Evolutionary conservation across 805 yeast genomes (phyloP).

Genomic region (Myxozyma kluyveri): DNA sequence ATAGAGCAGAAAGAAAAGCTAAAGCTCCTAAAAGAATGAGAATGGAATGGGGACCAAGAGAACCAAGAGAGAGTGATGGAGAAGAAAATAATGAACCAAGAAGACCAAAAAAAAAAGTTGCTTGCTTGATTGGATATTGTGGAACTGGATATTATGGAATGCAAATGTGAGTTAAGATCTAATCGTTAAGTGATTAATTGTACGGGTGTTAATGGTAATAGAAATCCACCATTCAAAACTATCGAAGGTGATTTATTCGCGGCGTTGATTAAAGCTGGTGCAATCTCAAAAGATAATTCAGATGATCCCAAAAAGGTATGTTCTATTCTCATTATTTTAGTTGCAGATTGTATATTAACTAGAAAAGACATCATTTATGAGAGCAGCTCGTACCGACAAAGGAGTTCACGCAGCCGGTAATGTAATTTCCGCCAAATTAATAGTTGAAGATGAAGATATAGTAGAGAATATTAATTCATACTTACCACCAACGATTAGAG

Average conservation of each 20-base stretch:
- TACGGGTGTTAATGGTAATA: not conserved
- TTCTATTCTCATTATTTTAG: not conserved
- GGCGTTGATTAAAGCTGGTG: conserved; percentile 84
- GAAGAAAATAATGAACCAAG: conserved; percentile 32
- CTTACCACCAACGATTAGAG: conserved; percentile 81
- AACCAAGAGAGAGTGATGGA: conserved; percentile 2
- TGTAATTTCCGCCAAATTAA: conserved; percentile 77
- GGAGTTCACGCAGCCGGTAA: conserved; percentile 98
- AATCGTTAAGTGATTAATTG: not conserved
- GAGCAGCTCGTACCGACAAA: conserved; percentile 74
- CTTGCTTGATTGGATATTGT: conserved; percentile 87
- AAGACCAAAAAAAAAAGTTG: conserved; percentile 76
- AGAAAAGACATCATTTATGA: conserved; percentile 56
- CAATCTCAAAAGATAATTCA: conserved; percentile 80
- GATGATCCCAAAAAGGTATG: conserved; percentile 71
- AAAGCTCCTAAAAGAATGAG: conserved; percentile 3
- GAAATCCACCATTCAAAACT: conserved; percentile 79
- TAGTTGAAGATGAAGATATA: conserved; percentile 75
- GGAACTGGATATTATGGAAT: conserved; percentile 96
- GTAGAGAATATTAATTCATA: conserved; percentile 66
- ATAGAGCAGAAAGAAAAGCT: not conserved
- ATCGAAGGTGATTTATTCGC: conserved; percentile 85
- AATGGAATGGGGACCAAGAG: conserved; percentile 3
- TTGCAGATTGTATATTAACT: not conserved
- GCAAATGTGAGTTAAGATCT: conserved; percentile 47